phyloP scores from a whole-genome alignment of 306 rosid genomes.

The Luffa aegyptiaca region DNA sequence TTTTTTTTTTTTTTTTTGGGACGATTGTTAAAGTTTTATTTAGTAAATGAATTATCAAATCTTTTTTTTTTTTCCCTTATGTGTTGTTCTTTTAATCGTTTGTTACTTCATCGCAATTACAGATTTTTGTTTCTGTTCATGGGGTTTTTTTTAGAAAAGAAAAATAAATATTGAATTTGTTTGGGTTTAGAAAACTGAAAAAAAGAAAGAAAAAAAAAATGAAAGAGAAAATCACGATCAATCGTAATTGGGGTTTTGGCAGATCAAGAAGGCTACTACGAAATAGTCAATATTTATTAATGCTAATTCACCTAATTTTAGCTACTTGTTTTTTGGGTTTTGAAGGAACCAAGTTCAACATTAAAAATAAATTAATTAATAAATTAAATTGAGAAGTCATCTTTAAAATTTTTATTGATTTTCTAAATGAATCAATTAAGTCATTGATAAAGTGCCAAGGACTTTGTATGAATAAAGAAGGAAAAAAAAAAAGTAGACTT shows the following conservation, averaged over 20 bases:
- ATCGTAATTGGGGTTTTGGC: neutral
- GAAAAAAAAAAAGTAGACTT: too few relatives aligned
- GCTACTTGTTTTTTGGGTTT: neutral
- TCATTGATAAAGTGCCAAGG: too few relatives aligned
- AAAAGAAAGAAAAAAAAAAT: neutral
- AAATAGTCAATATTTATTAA: neutral
- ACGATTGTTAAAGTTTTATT: neutral
- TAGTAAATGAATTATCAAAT: neutral
- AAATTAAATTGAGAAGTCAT: too few relatives aligned
- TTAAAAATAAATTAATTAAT: too few relatives aligned
- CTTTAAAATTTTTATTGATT: too few relatives aligned
- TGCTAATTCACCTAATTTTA: neutral
- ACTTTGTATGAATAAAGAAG: too few relatives aligned
- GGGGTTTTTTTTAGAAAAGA: neutral
- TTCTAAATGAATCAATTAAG: too few relatives aligned
- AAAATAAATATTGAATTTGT: neutral
- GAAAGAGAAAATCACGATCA: neutral
- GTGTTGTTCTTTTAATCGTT: neutral
- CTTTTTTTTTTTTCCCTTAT: neutral
- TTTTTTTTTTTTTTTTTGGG: neutral
- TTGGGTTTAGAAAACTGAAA: neutral
- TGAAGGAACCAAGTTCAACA: neutral
- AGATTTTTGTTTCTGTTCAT: neutral
- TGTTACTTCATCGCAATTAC: neutral
- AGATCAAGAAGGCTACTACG: neutral